Conservation (phyloP, 257 asterid species). For the Nicotiana noctiflora region DNA sequence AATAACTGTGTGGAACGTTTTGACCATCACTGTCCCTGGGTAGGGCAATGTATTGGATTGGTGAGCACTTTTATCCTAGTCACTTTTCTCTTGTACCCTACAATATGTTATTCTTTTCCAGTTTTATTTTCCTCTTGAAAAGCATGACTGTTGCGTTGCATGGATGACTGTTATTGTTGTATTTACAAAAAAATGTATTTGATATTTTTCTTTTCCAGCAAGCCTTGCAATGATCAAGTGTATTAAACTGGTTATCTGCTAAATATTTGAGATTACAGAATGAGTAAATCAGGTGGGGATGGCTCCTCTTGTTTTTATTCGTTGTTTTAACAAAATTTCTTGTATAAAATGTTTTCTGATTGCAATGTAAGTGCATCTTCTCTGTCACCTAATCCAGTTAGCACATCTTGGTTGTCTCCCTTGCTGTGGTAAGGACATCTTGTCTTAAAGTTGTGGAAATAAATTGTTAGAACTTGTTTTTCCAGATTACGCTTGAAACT, state of each 20-base stretch:
- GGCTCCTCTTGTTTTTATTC: background rate
- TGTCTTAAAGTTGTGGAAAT: background rate
- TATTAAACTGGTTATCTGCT: background rate
- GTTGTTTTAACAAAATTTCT: background rate
- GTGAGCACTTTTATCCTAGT: conserved; percentile 33
- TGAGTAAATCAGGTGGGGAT: background rate
- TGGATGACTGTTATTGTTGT: background rate
- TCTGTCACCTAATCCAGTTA: background rate
- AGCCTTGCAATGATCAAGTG: background rate
- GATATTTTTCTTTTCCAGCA: background rate
- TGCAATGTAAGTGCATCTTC: background rate
- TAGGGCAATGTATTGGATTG: conserved; percentile 92
- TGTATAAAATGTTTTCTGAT: background rate
- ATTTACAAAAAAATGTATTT: background rate
- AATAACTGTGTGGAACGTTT: conserved; percentile 89
- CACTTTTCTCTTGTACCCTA: background rate
- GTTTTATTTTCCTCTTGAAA: background rate
- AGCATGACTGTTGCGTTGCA: background rate
- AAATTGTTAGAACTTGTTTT: background rate
- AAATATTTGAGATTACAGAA: background rate
- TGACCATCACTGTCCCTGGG: conserved; percentile 99
- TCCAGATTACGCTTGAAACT: background rate
- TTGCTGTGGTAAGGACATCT: background rate
- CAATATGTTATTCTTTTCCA: background rate
- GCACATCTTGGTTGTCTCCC: background rate